Evolutionary conservation across 805 yeast genomes (phyloP).

Genomic region (Nakazawaea populi): DNA sequence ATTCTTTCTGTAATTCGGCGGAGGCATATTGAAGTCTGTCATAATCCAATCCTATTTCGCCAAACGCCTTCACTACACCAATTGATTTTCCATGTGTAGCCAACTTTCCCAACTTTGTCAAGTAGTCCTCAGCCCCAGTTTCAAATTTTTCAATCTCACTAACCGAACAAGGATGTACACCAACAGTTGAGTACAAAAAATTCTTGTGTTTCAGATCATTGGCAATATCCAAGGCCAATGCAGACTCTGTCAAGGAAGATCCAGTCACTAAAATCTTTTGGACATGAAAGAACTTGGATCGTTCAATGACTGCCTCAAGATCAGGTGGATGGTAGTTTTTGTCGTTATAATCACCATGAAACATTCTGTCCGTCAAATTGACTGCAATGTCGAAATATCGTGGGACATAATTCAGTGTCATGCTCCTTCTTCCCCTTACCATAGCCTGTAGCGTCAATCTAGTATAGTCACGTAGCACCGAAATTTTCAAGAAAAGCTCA

Average conservation of each 20-base stretch:
- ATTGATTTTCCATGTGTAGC: constrained; percentile 38
- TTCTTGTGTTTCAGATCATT: constrained; percentile 16
- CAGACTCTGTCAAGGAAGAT: constrained; percentile 63
- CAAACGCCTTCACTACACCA: constrained; percentile 73
- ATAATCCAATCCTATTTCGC: constrained; percentile 94
- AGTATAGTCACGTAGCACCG: neutral
- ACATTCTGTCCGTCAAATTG: constrained; percentile 87
- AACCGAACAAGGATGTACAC: constrained; percentile 94
- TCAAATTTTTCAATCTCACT: constrained; percentile 34
- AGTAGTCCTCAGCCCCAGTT: constrained; percentile 30
- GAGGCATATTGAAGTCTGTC: constrained; percentile 80
- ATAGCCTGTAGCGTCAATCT: neutral
- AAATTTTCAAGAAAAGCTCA: neutral
- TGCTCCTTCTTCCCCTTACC: neutral
- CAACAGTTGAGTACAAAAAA: constrained; percentile 63
- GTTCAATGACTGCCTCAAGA: constrained; percentile 50
- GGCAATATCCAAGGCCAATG: constrained; percentile 54
- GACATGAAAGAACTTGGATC: constrained; percentile 67
- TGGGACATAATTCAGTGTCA: constrained; percentile 1
- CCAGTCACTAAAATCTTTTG: constrained; percentile 77
- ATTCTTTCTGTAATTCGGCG: constrained; percentile 56
- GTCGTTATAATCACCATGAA: constrained; percentile 72
- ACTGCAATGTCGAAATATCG: constrained; percentile 28
- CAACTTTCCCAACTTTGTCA: constrained; percentile 42
- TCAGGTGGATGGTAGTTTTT: constrained; percentile 65